Conservation (phyloP, 2,329 filamentous ascomycete species). For the Daldinia eschscholtzii region DNA sequence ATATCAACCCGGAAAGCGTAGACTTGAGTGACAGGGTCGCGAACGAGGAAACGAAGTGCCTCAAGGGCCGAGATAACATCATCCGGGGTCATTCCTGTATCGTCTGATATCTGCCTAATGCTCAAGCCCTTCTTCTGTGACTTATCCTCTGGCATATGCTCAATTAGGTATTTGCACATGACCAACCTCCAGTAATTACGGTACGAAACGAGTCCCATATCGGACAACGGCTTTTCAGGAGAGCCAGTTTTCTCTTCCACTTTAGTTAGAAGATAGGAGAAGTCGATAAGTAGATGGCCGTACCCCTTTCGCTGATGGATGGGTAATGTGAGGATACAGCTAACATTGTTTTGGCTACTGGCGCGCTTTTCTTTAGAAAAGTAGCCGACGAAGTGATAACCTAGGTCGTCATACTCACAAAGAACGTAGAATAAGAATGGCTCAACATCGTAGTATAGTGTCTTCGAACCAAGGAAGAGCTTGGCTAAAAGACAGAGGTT, state of each 20-base stretch:
- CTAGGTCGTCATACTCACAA: conserved; percentile 90
- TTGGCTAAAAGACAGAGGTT: conserved; percentile 97
- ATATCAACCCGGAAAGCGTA: conserved; percentile 93
- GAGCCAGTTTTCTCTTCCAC: conserved; percentile 95
- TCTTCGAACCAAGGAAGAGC: conserved; percentile 98
- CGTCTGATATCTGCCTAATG: conserved; percentile 79
- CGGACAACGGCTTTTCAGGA: conserved; percentile 95
- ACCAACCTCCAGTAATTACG: conserved; percentile 96
- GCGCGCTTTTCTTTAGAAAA: conserved; percentile 98
- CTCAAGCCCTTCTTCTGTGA: conserved; percentile 65
- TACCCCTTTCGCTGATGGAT: conserved; percentile 98
- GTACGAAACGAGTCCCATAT: conserved; percentile 98
- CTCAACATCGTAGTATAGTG: conserved; percentile 97
- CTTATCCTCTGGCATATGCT: conserved; percentile 60
- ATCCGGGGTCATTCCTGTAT: conserved; percentile 95
- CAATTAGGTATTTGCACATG: conserved; percentile 84
- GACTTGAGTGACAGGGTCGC: conserved; percentile 86
- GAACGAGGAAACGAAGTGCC: conserved; percentile 86
- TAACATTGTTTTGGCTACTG: conserved; percentile 96
- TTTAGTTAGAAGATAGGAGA: conserved; percentile 94
- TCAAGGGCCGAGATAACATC: conserved; percentile 96
- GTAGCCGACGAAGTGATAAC: conserved; percentile 98
- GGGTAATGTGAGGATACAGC: conserved; percentile 93
- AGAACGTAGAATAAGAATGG: conserved; percentile 98
- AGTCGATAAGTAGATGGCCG: conserved; percentile 95